Evolutionary conservation across 1,284 basidiomycete genomes (phyloP).

Genomic region (Anthracocystis walkeri): DNA sequence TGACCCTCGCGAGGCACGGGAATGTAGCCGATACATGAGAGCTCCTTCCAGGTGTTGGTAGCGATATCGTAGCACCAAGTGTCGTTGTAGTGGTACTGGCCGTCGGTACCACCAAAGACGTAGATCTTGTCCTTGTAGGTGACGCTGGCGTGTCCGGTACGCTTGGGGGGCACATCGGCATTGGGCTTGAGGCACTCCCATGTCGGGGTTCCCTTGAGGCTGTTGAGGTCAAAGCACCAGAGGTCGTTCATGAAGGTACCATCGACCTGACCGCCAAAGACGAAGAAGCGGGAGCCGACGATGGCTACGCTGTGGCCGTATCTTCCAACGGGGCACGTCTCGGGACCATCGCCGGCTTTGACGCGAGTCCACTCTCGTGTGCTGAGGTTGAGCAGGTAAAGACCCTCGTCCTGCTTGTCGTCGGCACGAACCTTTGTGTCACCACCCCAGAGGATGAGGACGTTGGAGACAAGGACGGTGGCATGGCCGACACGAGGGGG

Average conservation of each 20-base stretch:
- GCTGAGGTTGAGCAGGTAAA: conserved; percentile 92
- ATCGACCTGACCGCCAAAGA: conserved; percentile 97
- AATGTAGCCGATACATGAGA: conserved; percentile 97
- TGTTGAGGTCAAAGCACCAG: conserved; percentile 89
- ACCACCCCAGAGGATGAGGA: conserved; percentile 97
- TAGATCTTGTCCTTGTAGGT: conserved; percentile 83
- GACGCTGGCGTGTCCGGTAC: conserved; percentile 93
- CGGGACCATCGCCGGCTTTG: conserved; percentile 60
- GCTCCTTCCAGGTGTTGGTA: conserved; percentile 87
- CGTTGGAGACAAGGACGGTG: conserved; percentile 92
- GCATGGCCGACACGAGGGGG: conserved; percentile 94
- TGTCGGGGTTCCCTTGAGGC: conserved; percentile 65
- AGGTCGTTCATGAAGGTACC: conserved; percentile 87
- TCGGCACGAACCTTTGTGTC: conserved; percentile 82
- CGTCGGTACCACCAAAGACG: conserved; percentile 97
- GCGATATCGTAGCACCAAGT: conserved; percentile 94
- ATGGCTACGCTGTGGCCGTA: conserved; percentile 97
- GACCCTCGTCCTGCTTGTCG: conserved; percentile 89
- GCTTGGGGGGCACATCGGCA: conserved; percentile 80
- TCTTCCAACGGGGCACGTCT: conserved; percentile 80
- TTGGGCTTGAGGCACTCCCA: conserved; percentile 81
- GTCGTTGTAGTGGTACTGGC: conserved; percentile 98
- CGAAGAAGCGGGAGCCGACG: conserved; percentile 89
- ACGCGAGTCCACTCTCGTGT: conserved; percentile 93
- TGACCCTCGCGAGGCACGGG: conserved; percentile 97